These are phyloP conservation scores for Nothomitra cinnamomea DNA, from an alignment of 2,329 filamentous ascomycete genomes.

Conservation along the genomic window DNA sequence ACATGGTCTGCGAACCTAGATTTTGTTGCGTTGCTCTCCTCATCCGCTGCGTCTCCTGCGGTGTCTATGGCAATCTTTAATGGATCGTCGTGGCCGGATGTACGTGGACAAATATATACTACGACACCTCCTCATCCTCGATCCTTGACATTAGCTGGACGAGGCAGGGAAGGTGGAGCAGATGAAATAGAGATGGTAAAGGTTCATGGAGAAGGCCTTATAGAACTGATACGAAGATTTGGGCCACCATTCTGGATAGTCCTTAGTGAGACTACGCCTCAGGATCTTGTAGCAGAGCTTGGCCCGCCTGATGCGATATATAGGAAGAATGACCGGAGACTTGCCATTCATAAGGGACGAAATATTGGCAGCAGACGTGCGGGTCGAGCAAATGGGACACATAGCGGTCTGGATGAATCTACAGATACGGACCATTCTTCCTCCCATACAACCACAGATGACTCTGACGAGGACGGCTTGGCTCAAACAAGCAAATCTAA, in stretches of 20 bases:
- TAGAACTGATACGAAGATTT: conserved; percentile 62
- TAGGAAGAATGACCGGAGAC: conserved; percentile 72
- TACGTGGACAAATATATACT: conserved; percentile 59
- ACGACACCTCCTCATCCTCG: conserved; percentile 58
- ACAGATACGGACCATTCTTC: conserved; percentile 64
- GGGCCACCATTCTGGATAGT: conserved; percentile 51
- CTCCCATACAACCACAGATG: conserved; percentile 51
- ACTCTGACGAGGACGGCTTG: conserved; percentile 43
- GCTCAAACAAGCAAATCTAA: conserved; percentile 35
- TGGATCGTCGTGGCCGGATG: conserved; percentile 80
- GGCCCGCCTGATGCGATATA: conserved; percentile 91
- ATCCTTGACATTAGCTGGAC: conserved; percentile 47
- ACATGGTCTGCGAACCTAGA: conserved; percentile 63
- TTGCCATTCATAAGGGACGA: conserved; percentile 53
- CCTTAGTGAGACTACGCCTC: conserved; percentile 74
- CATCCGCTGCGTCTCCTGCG: conserved; percentile 57
- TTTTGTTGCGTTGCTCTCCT: conserved; percentile 72
- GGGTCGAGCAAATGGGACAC: background rate
- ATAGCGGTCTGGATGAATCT: conserved; percentile 30
- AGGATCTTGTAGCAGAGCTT: conserved; percentile 78
- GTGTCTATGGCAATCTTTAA: conserved; percentile 81
- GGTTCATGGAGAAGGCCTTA: conserved; percentile 58
- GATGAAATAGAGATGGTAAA: conserved; percentile 74
- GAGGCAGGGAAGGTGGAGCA: conserved; percentile 62
- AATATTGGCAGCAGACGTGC: background rate